These are phyloP conservation scores for Fusarium ramigenum DNA, from an alignment of 2,329 filamentous ascomycete species.

Conservation along the genomic window DNA sequence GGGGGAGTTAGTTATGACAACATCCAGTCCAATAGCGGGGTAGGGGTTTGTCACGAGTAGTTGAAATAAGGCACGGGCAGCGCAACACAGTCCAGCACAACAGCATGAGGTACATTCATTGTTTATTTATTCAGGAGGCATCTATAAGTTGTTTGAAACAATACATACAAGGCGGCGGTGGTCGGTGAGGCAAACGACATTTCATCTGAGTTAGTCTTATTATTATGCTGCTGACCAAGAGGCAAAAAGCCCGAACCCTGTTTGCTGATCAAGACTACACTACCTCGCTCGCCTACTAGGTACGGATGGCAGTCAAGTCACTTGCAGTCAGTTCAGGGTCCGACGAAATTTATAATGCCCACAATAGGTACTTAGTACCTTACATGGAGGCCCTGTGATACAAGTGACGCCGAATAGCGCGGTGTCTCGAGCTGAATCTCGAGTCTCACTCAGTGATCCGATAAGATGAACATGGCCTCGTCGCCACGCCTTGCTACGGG, in stretches of 20 bases:
- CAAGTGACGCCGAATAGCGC: neutral
- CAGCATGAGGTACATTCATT: neutral
- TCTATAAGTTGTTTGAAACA: neutral
- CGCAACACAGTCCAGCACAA: neutral
- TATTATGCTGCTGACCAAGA: slow-evolving; percentile 19
- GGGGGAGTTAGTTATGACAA: slow-evolving; percentile 14
- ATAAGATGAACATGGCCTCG: neutral
- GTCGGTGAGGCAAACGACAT: slow-evolving; percentile 3
- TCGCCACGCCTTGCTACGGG: slow-evolving; percentile 1
- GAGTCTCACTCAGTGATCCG: slow-evolving; percentile 2
- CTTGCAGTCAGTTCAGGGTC: slow-evolving; percentile 12
- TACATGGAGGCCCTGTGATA: neutral
- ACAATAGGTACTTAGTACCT: neutral
- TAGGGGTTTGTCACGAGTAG: slow-evolving; percentile 22
- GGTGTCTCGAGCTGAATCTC: slow-evolving; percentile 1
- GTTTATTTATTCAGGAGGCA: neutral
- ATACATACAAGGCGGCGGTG: neutral
- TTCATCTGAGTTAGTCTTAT: neutral
- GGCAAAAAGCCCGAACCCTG: slow-evolving; percentile 9
- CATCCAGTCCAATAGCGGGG: slow-evolving; percentile 27
- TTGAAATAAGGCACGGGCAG: neutral
- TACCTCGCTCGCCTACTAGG: neutral
- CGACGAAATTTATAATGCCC: slow-evolving; percentile 5
- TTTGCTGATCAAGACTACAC: slow-evolving; percentile 27
- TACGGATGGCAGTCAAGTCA: slow-evolving; percentile 21